Evolutionary conservation across 306 rosid genomes (phyloP).

Genomic region (Cucumis cinereus): DNA sequence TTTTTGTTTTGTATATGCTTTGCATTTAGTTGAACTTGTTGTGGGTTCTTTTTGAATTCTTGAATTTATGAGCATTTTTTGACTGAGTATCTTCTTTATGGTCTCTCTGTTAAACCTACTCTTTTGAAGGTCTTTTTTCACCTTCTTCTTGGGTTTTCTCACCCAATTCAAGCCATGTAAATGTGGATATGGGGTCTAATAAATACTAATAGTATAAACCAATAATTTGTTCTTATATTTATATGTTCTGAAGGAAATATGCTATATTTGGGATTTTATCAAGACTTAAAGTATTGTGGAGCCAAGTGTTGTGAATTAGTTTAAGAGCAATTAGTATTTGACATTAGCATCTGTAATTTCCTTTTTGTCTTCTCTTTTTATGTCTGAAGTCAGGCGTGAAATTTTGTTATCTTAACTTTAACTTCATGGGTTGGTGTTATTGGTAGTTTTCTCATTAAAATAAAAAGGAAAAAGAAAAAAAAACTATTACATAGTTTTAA

Average conservation of each 20-base stretch:
- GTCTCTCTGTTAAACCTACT: conserved; percentile 60
- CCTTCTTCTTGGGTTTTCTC: neutral
- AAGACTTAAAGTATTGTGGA: neutral
- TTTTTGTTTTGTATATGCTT: neutral
- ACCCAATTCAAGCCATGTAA: too few species aligned
- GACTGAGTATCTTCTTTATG: conserved; percentile 51
- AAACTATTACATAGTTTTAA: too few species aligned
- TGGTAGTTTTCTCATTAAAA: neutral
- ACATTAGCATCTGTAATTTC: neutral
- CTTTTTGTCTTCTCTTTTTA: neutral
- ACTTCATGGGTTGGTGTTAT: neutral
- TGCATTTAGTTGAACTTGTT: neutral
- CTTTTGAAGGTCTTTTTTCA: conserved; percentile 37
- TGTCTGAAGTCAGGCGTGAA: neutral
- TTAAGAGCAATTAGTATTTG: neutral
- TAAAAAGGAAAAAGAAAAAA: neutral
- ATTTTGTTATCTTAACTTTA: neutral
- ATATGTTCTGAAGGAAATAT: neutral
- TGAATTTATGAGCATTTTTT: neutral
- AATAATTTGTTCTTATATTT: neutral
- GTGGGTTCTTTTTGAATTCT: neutral
- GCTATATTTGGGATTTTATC: too few species aligned
- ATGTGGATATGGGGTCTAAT: too few species aligned
- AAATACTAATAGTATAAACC: too few species aligned
- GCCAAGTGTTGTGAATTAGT: neutral